Conservation (phyloP, 2,329 filamentous ascomycete genomes). For the Colletotrichum siamense region DNA sequence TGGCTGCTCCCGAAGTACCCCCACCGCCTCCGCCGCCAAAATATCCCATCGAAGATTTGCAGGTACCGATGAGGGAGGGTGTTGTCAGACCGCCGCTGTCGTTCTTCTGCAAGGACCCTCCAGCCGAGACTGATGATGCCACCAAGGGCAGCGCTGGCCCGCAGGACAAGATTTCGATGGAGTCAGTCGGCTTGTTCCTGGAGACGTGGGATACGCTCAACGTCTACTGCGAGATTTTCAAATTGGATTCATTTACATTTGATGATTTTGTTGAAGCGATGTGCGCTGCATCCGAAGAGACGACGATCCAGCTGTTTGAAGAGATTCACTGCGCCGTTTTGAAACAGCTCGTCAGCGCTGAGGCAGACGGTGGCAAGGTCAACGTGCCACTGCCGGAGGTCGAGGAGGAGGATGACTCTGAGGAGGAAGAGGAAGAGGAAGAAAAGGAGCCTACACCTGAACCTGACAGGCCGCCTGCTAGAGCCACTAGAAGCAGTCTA, state of each 20-base stretch:
- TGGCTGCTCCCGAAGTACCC: slow-evolving; percentile 52
- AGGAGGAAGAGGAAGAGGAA: slow-evolving; percentile 64
- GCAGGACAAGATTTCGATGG: slow-evolving; percentile 73
- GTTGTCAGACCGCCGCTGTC: slow-evolving; percentile 76
- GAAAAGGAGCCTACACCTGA: slow-evolving; percentile 66
- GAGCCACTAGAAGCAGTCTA: slow-evolving; percentile 85
- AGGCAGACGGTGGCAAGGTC: slow-evolving; percentile 78
- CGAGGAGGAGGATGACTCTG: slow-evolving; percentile 72
- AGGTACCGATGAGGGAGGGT: slow-evolving; percentile 73
- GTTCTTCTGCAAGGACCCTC: slow-evolving; percentile 74
- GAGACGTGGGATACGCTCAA: slow-evolving; percentile 98
- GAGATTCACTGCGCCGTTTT: slow-evolving; percentile 92
- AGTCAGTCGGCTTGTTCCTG: slow-evolving; percentile 82
- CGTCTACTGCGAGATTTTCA: slow-evolving; percentile 95
- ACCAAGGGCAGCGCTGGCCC: slow-evolving; percentile 40
- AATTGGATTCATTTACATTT: slow-evolving; percentile 95
- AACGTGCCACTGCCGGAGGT: slow-evolving; percentile 80
- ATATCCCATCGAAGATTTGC: slow-evolving; percentile 94
- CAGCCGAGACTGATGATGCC: slow-evolving; percentile 47
- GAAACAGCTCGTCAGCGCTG: slow-evolving; percentile 81
- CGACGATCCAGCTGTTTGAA: slow-evolving; percentile 83
- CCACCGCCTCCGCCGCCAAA: slow-evolving; percentile 80
- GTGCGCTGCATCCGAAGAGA: slow-evolving; percentile 74
- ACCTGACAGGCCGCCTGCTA: slow-evolving; percentile 69
- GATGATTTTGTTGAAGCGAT: slow-evolving; percentile 94